Conservation (phyloP, 2,329 filamentous ascomycete genomes). For the Aquanectria penicillioides region DNA sequence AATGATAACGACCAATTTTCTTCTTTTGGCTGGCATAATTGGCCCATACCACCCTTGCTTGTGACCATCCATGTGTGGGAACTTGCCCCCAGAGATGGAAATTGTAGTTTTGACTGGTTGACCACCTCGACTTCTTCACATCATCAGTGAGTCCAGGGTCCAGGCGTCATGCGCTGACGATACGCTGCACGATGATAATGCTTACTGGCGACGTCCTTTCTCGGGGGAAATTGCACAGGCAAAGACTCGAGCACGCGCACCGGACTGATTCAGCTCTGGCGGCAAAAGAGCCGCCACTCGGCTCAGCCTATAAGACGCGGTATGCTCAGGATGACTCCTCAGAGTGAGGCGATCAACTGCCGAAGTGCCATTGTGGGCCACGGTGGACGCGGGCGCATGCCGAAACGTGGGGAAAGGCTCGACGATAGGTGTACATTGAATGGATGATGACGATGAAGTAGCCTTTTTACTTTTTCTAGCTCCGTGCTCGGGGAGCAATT, state of each 20-base stretch:
- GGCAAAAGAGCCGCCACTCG: background rate
- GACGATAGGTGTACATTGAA: slow-evolving; percentile 5
- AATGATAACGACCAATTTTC: slow-evolving; percentile 38
- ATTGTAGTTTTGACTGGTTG: background rate
- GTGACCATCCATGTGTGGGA: background rate
- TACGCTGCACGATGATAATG: background rate
- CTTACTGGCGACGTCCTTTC: background rate
- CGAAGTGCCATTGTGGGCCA: slow-evolving; percentile 15
- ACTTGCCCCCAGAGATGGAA: background rate
- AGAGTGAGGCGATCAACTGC: slow-evolving; percentile 2
- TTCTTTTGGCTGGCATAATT: slow-evolving; percentile 18
- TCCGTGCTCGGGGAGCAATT: background rate
- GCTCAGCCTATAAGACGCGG: background rate
- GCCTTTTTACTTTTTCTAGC: slow-evolving; percentile 13
- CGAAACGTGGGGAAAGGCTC: slow-evolving; percentile 25
- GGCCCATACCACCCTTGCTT: background rate
- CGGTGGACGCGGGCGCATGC: slow-evolving; percentile 10
- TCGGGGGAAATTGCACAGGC: slow-evolving; percentile 6
- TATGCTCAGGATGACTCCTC: background rate
- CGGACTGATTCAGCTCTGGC: no score
- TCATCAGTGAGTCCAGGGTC: background rate
- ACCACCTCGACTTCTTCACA: slow-evolving; percentile 1
- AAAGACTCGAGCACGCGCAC: no score
- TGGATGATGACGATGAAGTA: slow-evolving; percentile 8
- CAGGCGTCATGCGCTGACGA: background rate